Base-by-base conservation (phyloP, 1,284 basidiomycete species). In the Moesziomyces sp. region DNA sequence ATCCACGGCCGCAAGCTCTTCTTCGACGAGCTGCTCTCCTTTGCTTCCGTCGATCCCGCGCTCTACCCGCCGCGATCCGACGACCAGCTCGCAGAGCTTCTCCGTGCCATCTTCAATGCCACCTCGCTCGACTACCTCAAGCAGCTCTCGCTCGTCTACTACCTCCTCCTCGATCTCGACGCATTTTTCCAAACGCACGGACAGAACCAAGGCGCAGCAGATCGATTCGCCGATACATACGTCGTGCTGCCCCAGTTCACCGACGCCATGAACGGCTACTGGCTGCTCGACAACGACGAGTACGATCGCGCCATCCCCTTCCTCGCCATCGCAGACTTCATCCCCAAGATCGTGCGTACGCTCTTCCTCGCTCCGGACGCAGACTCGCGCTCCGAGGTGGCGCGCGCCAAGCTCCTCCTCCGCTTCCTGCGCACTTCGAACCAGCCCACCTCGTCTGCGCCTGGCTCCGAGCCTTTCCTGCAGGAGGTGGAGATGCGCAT, bases 261-360 rank as follows among this genome's bases (percentile, higher is more conserved):
- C 19, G 62, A 75, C 26, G 62, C 57, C n/a, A 75, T 77, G 75
- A 58, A 64, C 14, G 75, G 73, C 6, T 77, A 77, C 50, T 77
- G 75, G 75, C 56, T 61, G 19, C 64, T 77, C n/a, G 75, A 77
- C 64, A 68, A 68, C 10, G 73, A 71, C 21, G 21, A 60, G 9
- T 77, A 75, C 52, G 64, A 74, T 13, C 56, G 67, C 18, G 73
- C 68, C 23, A 43, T 75, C 10, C 68, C 73, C 0, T 21, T 68
- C 44, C 64, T 75, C 13, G 60, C 60, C 2, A 52, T 67, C 13
- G 68, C 73, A 40, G 68, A 75, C 51, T 75, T 75, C 38, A 64
- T 75, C 21, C 73, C 73, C 44, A 75, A 75, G 55, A 68, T 75
- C 40, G 30, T 68, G 5, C 63, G 73, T 46, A 71, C 68, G 6